phyloP scores from a whole-genome alignment of 768 basidiomycete species.

The Leccinum aurantiacum region DNA sequence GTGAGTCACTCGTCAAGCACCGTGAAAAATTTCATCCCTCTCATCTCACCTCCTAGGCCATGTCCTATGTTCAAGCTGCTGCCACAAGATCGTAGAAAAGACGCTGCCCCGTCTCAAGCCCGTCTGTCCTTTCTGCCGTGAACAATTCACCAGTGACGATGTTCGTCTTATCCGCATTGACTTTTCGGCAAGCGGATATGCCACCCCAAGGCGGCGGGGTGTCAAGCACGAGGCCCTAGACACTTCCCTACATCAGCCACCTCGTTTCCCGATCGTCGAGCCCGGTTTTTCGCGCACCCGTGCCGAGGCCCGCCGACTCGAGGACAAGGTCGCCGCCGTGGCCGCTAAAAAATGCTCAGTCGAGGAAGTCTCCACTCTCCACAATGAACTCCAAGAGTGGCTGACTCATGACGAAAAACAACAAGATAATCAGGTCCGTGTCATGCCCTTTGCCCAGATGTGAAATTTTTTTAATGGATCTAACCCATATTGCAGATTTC shows the following conservation, averaged over 20 bases:
- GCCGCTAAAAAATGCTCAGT: constrained; percentile 86
- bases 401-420: constrained; percentile 56
- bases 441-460: constrained; percentile 32
- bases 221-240: constrained; percentile 48
- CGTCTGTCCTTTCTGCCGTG: constrained; percentile 83
- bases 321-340: constrained; percentile 75
- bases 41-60: constrained; percentile 52
- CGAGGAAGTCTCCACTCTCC: constrained; percentile 76
- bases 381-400: constrained; percentile 80
- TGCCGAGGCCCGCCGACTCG: constrained; percentile 65
- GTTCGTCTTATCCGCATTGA: constrained; percentile 81
- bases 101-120: constrained; percentile 67
- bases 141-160: constrained; percentile 62
- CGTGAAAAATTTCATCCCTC: constrained; percentile 24
- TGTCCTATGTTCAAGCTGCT: constrained; percentile 75
- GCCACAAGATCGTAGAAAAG: constrained; percentile 81
- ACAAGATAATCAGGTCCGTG: constrained; percentile 61
- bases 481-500: constrained; percentile 48
- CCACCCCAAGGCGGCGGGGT: constrained; percentile 60
- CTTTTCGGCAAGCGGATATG: constrained; percentile 66
- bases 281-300: constrained; percentile 40
- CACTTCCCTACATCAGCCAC: constrained; percentile 40
- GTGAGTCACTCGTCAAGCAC: constrained; percentile 37
- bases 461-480: background rate
- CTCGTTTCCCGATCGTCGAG: constrained; percentile 48